phyloP scores from a whole-genome alignment of 164 flowering plant species.

The Dillenia suffruticosa region DNA sequence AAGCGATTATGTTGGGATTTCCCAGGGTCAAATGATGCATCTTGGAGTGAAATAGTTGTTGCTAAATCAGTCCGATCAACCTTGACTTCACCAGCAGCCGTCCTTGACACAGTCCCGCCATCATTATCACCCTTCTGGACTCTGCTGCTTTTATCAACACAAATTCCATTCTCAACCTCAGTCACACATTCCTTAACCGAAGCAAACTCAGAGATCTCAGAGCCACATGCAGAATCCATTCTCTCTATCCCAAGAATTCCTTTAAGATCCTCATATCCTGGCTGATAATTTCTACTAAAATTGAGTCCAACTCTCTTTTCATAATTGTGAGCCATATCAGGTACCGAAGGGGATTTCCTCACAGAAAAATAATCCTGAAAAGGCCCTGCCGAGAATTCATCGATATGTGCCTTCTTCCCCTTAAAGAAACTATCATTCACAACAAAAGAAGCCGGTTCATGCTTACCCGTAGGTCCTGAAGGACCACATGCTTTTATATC shows the following conservation, averaged over 20 bases:
- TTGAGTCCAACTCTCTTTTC: conserved; percentile 18
- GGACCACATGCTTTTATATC: conserved; percentile 26
- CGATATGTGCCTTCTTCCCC: conserved; percentile 34
- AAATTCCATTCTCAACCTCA: conserved; percentile 22
- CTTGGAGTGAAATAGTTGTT: conserved; percentile 14
- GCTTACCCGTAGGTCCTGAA: conserved; percentile 23
- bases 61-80: conserved; percentile 14
- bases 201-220: conserved; percentile 17
- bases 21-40: conserved; percentile 27
- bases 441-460: conserved; percentile 16
- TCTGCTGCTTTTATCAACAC: conserved; percentile 21
- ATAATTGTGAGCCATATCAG: conserved; percentile 21
- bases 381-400: conserved; percentile 70
- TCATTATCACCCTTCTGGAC: conserved; percentile 21
- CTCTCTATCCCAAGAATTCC: conserved; percentile 41
- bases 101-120: conserved; percentile 16
- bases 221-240: conserved; percentile 24
- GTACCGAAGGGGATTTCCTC: conserved; percentile 20
- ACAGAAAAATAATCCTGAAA: conserved; percentile 39
- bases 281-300: conserved; percentile 21
- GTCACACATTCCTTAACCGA: conserved; percentile 1
- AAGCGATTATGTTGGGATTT: conserved; percentile 18
- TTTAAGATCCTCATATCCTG: conserved; percentile 41
- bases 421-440: neutral
- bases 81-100: conserved; percentile 17